These are phyloP conservation scores for Pisolithus thermaeus DNA, from an alignment of 1,284 basidiomycete genomes.

Conservation along the genomic window DNA sequence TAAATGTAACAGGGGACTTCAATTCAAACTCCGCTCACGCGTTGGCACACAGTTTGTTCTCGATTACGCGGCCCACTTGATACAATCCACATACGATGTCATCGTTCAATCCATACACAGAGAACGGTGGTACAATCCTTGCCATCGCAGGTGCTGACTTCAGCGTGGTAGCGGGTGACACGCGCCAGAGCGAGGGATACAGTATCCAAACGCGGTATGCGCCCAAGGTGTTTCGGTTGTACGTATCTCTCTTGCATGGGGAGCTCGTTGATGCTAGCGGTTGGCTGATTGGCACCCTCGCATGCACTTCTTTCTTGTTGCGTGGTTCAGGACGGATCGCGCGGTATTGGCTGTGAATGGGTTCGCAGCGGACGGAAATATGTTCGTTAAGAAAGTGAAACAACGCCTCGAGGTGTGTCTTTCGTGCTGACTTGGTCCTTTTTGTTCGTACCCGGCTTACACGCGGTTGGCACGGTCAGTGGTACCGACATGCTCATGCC, in stretches of 20 bases:
- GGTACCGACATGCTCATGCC: constrained; percentile 91
- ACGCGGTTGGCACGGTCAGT: constrained; percentile 42
- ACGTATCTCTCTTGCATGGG: constrained; percentile 10
- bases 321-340: constrained; percentile 73
- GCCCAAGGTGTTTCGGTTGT: constrained; percentile 86
- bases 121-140: constrained; percentile 92
- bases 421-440: constrained; percentile 3
- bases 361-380: constrained; percentile 92
- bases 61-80: constrained; percentile 20
- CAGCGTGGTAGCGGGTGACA: constrained; percentile 90
- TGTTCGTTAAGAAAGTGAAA: constrained; percentile 92
- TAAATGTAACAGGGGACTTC: no score
- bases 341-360: constrained; percentile 91
- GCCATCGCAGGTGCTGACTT: constrained; percentile 92
- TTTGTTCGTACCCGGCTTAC: constrained; percentile 3
- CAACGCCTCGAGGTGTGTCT: constrained; percentile 80
- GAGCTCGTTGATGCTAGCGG: not conserved
- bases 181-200: constrained; percentile 90
- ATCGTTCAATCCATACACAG: constrained; percentile 81
- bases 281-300: constrained; percentile 6
- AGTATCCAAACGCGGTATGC: constrained; percentile 94
- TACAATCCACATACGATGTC: constrained; percentile 34
- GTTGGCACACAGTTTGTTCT: constrained; percentile 10
- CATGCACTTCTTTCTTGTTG: not conserved
- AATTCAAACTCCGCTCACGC: not conserved